Evolutionary conservation across 805 yeast genomes (phyloP).

Genomic region (Ogataea trehaloabstinens): DNA sequence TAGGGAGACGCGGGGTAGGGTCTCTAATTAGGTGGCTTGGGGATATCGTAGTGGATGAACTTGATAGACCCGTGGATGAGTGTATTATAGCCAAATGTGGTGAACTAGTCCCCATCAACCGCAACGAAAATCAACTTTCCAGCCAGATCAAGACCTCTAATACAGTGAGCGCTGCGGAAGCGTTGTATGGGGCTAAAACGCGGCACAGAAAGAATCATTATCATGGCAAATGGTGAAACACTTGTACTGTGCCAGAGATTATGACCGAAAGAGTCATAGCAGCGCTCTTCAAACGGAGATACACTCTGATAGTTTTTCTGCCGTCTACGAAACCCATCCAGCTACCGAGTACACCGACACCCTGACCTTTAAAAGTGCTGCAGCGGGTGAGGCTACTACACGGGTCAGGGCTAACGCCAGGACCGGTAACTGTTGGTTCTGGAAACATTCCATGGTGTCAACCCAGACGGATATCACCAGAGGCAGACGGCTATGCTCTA

Average conservation of each 20-base stretch:
- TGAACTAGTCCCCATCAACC: conserved; percentile 12
- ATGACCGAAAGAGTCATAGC: conserved; percentile 51
- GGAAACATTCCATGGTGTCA: too few relatives aligned
- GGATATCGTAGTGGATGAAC: conserved; percentile 17
- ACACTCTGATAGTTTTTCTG: conserved; percentile 36
- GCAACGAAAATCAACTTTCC: background rate
- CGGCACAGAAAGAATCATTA: background rate
- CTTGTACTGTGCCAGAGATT: conserved; percentile 44
- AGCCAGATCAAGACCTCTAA: conserved; percentile 1
- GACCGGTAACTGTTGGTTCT: too few relatives aligned
- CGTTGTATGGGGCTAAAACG: conserved; percentile 20
- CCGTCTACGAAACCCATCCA: too few relatives aligned
- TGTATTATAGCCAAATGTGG: conserved; percentile 28
- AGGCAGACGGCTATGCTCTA: too few relatives aligned
- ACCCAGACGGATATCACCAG: too few relatives aligned
- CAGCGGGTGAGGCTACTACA: too few relatives aligned
- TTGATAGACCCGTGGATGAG: conserved; percentile 13
- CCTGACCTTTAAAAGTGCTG: too few relatives aligned
- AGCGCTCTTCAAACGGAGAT: conserved; percentile 50
- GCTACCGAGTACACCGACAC: too few relatives aligned
- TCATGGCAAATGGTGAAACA: background rate
- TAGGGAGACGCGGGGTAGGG: background rate
- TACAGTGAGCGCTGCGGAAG: conserved; percentile 20
- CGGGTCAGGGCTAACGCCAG: too few relatives aligned
- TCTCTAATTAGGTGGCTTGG: conserved; percentile 14